Conservation (phyloP, 2,329 filamentous ascomycete species). For the Peltaster fructicola region DNA sequence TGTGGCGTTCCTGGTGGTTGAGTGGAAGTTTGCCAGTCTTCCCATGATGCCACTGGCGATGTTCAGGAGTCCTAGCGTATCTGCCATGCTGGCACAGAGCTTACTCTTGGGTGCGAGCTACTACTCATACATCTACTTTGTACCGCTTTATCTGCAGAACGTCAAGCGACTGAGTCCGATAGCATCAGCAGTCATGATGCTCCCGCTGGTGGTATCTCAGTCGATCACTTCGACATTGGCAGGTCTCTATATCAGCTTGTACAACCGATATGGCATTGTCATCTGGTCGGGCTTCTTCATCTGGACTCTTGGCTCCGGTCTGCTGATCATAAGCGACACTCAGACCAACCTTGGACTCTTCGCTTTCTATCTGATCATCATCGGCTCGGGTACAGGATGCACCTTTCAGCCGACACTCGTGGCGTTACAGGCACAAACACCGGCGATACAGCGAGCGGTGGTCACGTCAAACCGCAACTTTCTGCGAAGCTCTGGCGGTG, state of each 20-base stretch:
- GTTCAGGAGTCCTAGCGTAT: slow-evolving; percentile 36
- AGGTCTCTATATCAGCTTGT: slow-evolving; percentile 40
- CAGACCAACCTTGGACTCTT: slow-evolving; percentile 14
- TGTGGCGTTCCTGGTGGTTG: slow-evolving; percentile 34
- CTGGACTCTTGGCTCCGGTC: slow-evolving; percentile 21
- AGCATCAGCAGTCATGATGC: slow-evolving; percentile 5
- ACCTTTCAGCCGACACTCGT: slow-evolving; percentile 23
- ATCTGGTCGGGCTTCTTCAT: slow-evolving; percentile 31
- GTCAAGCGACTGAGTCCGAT: slow-evolving; percentile 6
- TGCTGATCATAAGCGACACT: slow-evolving; percentile 13
- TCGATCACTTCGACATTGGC: slow-evolving; percentile 29
- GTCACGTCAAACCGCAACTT: slow-evolving; percentile 24
- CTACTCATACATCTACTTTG: slow-evolving; percentile 23
- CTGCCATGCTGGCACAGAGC: slow-evolving; percentile 38
- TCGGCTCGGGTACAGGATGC: slow-evolving; percentile 17
- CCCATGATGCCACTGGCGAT: slow-evolving; percentile 42
- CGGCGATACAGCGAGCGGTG: slow-evolving; percentile 22
- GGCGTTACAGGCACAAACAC: slow-evolving; percentile 22
- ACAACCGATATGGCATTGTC: slow-evolving; percentile 40
- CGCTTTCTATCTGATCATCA: slow-evolving; percentile 17
- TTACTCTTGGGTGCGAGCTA: slow-evolving; percentile 44
- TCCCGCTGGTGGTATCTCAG: slow-evolving; percentile 29
- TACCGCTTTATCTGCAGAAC: slow-evolving; percentile 8
- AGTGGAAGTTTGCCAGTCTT: slow-evolving; percentile 37
- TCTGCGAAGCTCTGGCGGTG: slow-evolving; percentile 22